Evolutionary conservation across 2,329 filamentous ascomycete species (phyloP), one percentile per base, ranked within the genome.

Genomic region (Metarhizium album): DNA sequence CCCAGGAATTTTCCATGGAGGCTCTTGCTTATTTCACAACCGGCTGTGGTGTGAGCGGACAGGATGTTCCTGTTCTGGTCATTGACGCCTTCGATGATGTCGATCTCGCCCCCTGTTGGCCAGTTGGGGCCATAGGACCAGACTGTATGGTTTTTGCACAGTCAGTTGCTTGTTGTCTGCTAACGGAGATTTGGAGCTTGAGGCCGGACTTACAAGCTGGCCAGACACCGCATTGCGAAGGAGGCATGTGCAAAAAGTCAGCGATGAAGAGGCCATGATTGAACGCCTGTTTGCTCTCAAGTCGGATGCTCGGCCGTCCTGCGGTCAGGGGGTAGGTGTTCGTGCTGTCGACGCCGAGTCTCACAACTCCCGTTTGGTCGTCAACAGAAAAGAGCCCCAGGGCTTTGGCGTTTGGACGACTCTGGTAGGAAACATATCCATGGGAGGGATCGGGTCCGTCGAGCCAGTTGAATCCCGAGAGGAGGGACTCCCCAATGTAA

Each of bases 211-310:
- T 69, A 82, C 76, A 87, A 65, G 84, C 82, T 49, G 86, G 85
- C 85, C 86, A 89, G 22, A 80, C 75, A 22, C 86, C 86, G 57
- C 86, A 90, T 47, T 79, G 71, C 2, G 81, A 80, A 2, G 74
- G 75, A 3, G 86, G 84, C 83, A 90, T 89, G 58, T 90, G 85
- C 18, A 73, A 72, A 48, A 89, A 76, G 62, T 90, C 86, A 22
- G 84, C 73, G 47, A 90, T 81, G 58, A 89, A 80, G 9, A 89
- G 74, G 1, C 83, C 85, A 57, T 82, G 74, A 29, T 74, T 78
- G 63, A 82, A 90, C 3, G 71, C 65, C 47, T 78, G 72, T 49
- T 79, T 83, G 65, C 82, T 86, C 42, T 80, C 78, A 13, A 90
- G 65, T 16, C 86, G 78, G 38, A 90, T 76, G 55, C 82, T 87